A percentile compares a stretch with the other conserved stretches of the same genome.
phyloP scores from a whole-genome alignment of 2,329 filamentous ascomycete genomes.

The Aureobasidium melanogenum region DNA sequence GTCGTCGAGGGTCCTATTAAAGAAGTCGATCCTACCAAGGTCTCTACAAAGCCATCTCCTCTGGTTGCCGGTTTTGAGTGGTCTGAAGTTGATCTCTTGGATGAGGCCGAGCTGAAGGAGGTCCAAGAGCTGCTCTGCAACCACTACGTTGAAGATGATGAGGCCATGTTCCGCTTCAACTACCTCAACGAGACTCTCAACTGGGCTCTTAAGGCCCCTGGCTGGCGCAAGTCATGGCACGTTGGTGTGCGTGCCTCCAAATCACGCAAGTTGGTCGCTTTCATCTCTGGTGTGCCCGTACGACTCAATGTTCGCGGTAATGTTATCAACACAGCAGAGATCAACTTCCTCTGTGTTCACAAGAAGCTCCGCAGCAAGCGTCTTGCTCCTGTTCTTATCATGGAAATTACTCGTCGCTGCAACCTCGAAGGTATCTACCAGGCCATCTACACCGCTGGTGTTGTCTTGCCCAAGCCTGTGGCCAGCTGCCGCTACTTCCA shows the following conservation, averaged over 20 bases:
- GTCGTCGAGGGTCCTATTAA: slow-evolving; percentile 76
- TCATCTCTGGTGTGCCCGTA: slow-evolving; percentile 89
- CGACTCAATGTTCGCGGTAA: slow-evolving; percentile 71
- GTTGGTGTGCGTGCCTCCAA: slow-evolving; percentile 80
- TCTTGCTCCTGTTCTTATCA: slow-evolving; percentile 88
- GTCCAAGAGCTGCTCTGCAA: slow-evolving; percentile 84
- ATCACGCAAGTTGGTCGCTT: slow-evolving; percentile 82
- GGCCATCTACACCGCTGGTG: slow-evolving; percentile 89
- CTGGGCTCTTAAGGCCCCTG: slow-evolving; percentile 91
- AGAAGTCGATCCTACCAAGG: slow-evolving; percentile 65
- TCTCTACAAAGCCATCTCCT: slow-evolving; percentile 66
- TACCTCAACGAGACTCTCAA: slow-evolving; percentile 83
- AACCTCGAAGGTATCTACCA: slow-evolving; percentile 84
- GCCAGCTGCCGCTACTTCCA: slow-evolving; percentile 95
- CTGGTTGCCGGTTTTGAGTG: slow-evolving; percentile 85
- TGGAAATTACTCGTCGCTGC: slow-evolving; percentile 90
- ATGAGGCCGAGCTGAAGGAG: slow-evolving; percentile 67
- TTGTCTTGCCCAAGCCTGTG: slow-evolving; percentile 82
- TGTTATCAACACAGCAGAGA: slow-evolving; percentile 71
- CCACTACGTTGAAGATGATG: slow-evolving; percentile 95
- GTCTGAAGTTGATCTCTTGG: slow-evolving; percentile 78
- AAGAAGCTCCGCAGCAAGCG: slow-evolving; percentile 95
- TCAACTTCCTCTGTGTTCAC: slow-evolving; percentile 97
- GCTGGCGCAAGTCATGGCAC: slow-evolving; percentile 92
- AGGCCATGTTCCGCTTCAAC: slow-evolving; percentile 96